Evolutionary conservation across 169 alveolate species (phyloP).

Genomic region (Plasmodium malariae): DNA sequence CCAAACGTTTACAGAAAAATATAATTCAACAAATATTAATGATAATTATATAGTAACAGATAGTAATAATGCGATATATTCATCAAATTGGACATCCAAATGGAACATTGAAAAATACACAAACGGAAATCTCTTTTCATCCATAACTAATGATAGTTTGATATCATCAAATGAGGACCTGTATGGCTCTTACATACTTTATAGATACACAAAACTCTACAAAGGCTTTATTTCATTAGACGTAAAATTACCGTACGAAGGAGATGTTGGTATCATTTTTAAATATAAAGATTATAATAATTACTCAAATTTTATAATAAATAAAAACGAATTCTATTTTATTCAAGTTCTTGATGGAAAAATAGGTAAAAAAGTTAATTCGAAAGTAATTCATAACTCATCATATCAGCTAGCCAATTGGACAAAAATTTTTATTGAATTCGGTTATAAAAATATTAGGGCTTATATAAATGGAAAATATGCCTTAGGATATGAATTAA

Average conservation of each 20-base stretch:
- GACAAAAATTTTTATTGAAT: constrained; percentile 51
- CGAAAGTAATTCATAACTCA: constrained; percentile 9
- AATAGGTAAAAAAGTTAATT: constrained; percentile 20
- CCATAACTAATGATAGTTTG: constrained; percentile 47
- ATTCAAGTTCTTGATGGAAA: constrained; percentile 42
- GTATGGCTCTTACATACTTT: constrained; percentile 65
- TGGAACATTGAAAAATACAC: constrained; percentile 68
- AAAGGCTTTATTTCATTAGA: constrained; percentile 72
- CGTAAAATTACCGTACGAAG: constrained; percentile 63
- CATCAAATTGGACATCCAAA: constrained; percentile 53
- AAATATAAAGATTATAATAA: constrained; percentile 63
- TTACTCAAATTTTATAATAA: constrained; percentile 55
- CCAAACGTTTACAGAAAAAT: constrained; percentile 42
- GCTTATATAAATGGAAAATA: constrained; percentile 46
- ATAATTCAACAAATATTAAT: constrained; percentile 46
- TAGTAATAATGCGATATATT: constrained; percentile 25
- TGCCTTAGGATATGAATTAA: constrained; percentile 49
- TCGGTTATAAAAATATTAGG: constrained; percentile 63
- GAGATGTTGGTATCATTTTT: constrained; percentile 49
- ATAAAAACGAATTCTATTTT: constrained; percentile 57
- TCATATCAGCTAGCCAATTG: constrained; percentile 39
- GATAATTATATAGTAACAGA: constrained; percentile 61
- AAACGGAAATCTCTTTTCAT: constrained; percentile 50
- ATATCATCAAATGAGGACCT: constrained; percentile 33
- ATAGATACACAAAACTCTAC: constrained; percentile 48